Percentiles rank a stretch among this genome's conserved stretches.
phyloP scores from a whole-genome alignment of 192 early-diverging fungal species.

The Linderina pennispora region DNA sequence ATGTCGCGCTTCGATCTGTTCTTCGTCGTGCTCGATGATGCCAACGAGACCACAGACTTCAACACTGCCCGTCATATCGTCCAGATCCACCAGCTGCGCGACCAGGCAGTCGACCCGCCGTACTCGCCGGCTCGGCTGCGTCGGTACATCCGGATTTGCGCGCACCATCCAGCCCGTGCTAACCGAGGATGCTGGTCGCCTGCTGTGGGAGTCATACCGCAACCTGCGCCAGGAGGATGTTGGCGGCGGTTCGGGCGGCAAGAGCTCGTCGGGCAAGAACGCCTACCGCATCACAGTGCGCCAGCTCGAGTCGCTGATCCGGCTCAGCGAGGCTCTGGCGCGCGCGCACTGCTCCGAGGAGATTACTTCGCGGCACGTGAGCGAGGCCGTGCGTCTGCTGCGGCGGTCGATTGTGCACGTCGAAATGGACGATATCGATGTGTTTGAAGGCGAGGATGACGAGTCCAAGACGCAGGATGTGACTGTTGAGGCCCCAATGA shows the following conservation, averaged over 20 bases:
- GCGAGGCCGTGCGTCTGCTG: constrained; percentile 79
- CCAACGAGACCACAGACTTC: constrained; percentile 79
- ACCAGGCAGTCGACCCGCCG: constrained; percentile 65
- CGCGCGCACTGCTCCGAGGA: constrained; percentile 68
- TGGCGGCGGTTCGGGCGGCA: constrained; percentile 47
- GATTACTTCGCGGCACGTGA: constrained; percentile 67
- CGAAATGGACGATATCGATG: constrained; percentile 68
- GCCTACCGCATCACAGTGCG: constrained; percentile 95
- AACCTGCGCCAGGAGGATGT: constrained; percentile 83
- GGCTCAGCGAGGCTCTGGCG: constrained; percentile 92
- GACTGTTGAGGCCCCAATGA: constrained; percentile 12
- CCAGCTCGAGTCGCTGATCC: constrained; percentile 94
- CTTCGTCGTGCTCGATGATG: constrained; percentile 94
- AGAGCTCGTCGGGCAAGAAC: constrained; percentile 21
- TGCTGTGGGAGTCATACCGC: constrained; percentile 78
- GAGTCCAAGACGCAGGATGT: neutral
- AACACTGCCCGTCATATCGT: constrained; percentile 93
- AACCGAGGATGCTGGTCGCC: constrained; percentile 65
- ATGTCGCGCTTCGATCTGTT: constrained; percentile 99
- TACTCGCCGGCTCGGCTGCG: constrained; percentile 70
- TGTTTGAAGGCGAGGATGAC: constrained; percentile 50
- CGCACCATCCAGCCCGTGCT: constrained; percentile 78
- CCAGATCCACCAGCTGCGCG: constrained; percentile 66
- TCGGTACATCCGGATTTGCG: constrained; percentile 85
- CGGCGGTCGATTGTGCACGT: constrained; percentile 86